Evolutionary conservation across 352 stramenopile species (phyloP), one percentile per base, ranked within the genome.

Genomic region (Lagenidium giganteum): DNA sequence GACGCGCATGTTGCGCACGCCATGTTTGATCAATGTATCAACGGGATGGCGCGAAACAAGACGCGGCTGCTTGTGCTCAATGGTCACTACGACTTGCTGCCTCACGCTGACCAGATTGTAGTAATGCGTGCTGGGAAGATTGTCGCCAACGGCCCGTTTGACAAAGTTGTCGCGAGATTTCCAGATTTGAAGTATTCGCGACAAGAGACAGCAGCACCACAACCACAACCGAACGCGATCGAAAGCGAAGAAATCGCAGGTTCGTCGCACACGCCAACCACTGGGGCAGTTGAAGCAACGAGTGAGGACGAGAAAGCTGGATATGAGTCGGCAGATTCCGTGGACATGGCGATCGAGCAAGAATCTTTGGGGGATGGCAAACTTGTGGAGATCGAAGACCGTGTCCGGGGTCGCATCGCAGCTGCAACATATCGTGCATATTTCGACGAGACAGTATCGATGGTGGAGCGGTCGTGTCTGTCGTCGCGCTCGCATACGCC

Each of bases 1-100:
- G 75, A 91, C 30, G 51, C 56, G 5, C 63, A 72, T 39, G 68
- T 81, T 3, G 68, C 65, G 4, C 56, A 66, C 47, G 54, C 52
- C 13, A 45, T 80, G 2, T 77, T 80, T 45, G 33, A 24, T 0
- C 35, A 77, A 8, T 47, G 66, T 20, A 38, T 82, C 5, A 47
- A 63, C 5, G 57, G 48, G 0, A 21, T 78, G 22, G 55, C 65
- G 1, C 32, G 30, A 9, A 30, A 41, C 31, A 75, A 67, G 47
- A 74, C 64, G 5, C 41, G 60, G 1, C 20, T 78, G 14, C 40
- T 78, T 2, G 64, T 72, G 40, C 38, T 77, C 12, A 77, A 77
- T 23, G 45, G 38, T 7, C 66, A 78, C 48, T 78, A 71, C 49
- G 41, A 78, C 25, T 60, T 77, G 11, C 45, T 70, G 4, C 47